Evolutionary conservation across 306 rosid species (phyloP).

Genomic region (Cucurbita ficifolia): DNA sequence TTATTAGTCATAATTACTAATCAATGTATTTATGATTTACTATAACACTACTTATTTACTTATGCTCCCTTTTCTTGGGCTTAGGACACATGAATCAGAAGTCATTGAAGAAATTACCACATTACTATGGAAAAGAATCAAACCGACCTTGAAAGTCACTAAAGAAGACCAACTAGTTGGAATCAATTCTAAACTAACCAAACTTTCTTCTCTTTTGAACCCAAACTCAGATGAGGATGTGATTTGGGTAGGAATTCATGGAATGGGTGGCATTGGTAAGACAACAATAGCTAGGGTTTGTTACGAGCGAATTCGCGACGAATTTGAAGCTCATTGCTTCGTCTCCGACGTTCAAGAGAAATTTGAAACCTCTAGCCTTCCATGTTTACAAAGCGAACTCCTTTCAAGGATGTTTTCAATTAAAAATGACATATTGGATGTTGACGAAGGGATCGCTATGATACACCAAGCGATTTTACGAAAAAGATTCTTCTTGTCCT

Average conservation of each 20-base stretch:
- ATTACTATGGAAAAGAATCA: background rate
- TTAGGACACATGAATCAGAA: background rate
- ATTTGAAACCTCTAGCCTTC: background rate
- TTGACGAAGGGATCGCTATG: background rate
- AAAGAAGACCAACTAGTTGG: background rate
- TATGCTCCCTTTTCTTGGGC: background rate
- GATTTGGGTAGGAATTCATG: background rate
- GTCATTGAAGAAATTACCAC: background rate
- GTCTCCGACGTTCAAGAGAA: background rate
- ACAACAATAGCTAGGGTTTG: conserved; percentile 2
- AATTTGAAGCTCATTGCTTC: background rate
- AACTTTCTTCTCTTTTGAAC: background rate
- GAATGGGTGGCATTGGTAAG: conserved; percentile 2
- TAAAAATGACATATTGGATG: background rate
- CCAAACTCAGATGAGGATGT: background rate
- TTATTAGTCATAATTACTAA: no score
- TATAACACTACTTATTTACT: no score
- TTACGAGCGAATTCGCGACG: background rate
- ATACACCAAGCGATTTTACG: background rate
- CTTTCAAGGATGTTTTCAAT: background rate
- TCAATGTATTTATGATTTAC: no score
- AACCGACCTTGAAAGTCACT: background rate
- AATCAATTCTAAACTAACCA: background rate
- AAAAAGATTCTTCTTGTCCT: conserved; percentile 1
- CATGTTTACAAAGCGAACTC: background rate